These are phyloP conservation scores for Chlamydomonas eustigma DNA, from an alignment of 139 green algal genomes.

Conservation along the genomic window DNA sequence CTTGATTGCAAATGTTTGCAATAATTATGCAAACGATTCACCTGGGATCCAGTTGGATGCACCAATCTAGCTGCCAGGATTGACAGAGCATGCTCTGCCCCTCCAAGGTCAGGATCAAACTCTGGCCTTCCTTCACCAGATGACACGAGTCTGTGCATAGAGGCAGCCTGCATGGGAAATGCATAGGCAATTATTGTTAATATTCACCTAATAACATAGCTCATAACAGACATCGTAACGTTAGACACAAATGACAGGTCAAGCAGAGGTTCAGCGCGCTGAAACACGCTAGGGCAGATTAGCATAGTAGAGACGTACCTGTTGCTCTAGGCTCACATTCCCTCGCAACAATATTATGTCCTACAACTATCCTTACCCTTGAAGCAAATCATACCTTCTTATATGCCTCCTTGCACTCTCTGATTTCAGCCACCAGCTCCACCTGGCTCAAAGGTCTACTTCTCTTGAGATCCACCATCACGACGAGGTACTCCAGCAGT, in stretches of 20 bases:
- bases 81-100: not conserved
- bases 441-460: not conserved
- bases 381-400: constrained; percentile 7
- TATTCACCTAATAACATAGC: no score
- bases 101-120: not conserved
- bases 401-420: not conserved
- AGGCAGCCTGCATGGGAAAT: constrained; percentile 2
- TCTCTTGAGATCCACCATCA: not conserved
- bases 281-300: no score
- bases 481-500: not conserved
- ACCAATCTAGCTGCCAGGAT: constrained; percentile 3
- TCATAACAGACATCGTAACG: no score
- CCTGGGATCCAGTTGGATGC: not conserved
- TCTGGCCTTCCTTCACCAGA: not conserved
- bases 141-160: not conserved
- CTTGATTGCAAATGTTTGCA: no score
- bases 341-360: no score
- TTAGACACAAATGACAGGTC: no score
- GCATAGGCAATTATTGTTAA: no score
- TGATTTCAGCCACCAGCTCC: not conserved
- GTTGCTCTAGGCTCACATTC: not conserved
- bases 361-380: no score
- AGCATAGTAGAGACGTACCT: no score
- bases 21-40: no score
- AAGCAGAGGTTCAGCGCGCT: no score